Conservation (phyloP, 1,284 basidiomycete species). For the Malassezia obtusa region DNA sequence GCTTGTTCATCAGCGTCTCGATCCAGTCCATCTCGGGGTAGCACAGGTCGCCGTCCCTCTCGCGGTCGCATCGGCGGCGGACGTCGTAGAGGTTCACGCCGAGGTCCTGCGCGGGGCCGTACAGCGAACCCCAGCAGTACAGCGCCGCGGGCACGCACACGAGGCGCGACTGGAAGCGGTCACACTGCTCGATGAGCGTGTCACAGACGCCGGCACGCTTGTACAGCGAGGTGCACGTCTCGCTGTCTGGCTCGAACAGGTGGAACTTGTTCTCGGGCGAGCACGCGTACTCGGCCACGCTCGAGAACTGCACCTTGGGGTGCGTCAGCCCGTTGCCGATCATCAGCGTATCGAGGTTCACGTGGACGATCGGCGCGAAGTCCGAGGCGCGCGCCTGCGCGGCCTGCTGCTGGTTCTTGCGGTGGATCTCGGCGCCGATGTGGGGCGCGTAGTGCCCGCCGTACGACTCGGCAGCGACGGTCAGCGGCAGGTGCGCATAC, state of each 20-base stretch:
- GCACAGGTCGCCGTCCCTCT: conserved; percentile 56
- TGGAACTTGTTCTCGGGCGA: conserved; percentile 52
- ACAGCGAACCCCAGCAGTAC: conserved; percentile 51
- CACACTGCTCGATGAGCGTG: conserved; percentile 51
- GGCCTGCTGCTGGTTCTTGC: conserved; percentile 40
- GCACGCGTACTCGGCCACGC: conserved; percentile 69
- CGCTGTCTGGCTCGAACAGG: conserved; percentile 61
- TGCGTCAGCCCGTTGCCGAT: conserved; percentile 45
- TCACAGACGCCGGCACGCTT: conserved; percentile 64
- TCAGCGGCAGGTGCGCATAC: conserved; percentile 41
- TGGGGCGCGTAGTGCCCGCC: conserved; percentile 56
- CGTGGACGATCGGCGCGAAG: conserved; percentile 25
- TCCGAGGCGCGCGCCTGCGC: conserved; percentile 17
- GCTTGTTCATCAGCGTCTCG: conserved; percentile 45
- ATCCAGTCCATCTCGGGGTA: conserved; percentile 57
- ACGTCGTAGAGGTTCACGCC: conserved; percentile 65
- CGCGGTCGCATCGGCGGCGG: conserved; percentile 62
- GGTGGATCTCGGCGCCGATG: conserved; percentile 39
- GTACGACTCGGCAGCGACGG: conserved; percentile 54
- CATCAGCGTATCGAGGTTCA: conserved; percentile 42
- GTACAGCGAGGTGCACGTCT: conserved; percentile 59
- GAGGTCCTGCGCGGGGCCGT: conserved; percentile 52
- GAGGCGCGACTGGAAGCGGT: conserved; percentile 40
- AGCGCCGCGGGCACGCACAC: conserved; percentile 55
- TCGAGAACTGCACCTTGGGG: conserved; percentile 48